Percentiles rank a stretch among this genome's conserved stretches.
phyloP scores from a whole-genome alignment of 768 basidiomycete species.

The Tulasnella sp. region DNA sequence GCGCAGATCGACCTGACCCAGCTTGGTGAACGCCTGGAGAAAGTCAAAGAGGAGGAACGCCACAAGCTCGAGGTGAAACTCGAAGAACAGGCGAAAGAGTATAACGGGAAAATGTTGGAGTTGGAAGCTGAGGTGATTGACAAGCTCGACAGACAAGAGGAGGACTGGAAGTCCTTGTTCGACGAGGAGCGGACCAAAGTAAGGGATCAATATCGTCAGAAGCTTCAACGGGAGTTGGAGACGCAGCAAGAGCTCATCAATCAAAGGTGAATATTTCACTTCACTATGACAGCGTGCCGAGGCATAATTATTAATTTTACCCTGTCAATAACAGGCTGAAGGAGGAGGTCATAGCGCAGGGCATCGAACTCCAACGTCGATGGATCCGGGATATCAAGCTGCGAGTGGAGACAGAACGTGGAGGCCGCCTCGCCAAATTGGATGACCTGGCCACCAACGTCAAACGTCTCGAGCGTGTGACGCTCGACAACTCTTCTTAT shows the following conservation, averaged over 20 bases:
- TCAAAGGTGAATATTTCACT: slow-evolving; percentile 53
- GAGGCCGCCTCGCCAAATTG: slow-evolving; percentile 87
- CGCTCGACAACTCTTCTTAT: slow-evolving; percentile 80
- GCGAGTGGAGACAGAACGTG: slow-evolving; percentile 91
- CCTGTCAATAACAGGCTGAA: slow-evolving; percentile 68
- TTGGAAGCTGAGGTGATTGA: slow-evolving; percentile 79
- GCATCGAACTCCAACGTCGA: slow-evolving; percentile 90
- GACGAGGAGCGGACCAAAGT: slow-evolving; percentile 66
- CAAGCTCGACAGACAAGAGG: slow-evolving; percentile 74
- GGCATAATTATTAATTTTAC: no score
- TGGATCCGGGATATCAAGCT: slow-evolving; percentile 97
- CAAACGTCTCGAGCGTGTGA: slow-evolving; percentile 83
- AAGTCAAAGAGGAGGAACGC: slow-evolving; percentile 71
- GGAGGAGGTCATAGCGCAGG: slow-evolving; percentile 92
- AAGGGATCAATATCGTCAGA: slow-evolving; percentile 70
- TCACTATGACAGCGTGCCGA: no score
- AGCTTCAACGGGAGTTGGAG: slow-evolving; percentile 73
- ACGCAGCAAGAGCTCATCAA: slow-evolving; percentile 90
- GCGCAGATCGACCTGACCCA: slow-evolving; percentile 74
- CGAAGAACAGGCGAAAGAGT: slow-evolving; percentile 75
- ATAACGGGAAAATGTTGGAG: slow-evolving; percentile 67
- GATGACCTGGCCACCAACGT: slow-evolving; percentile 84
- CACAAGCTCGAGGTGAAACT: slow-evolving; percentile 50
- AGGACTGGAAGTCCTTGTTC: slow-evolving; percentile 71
- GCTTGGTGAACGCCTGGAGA: slow-evolving; percentile 65